phyloP scores from a whole-genome alignment of 1,284 basidiomycete species.

The Porodaedalea pini region DNA sequence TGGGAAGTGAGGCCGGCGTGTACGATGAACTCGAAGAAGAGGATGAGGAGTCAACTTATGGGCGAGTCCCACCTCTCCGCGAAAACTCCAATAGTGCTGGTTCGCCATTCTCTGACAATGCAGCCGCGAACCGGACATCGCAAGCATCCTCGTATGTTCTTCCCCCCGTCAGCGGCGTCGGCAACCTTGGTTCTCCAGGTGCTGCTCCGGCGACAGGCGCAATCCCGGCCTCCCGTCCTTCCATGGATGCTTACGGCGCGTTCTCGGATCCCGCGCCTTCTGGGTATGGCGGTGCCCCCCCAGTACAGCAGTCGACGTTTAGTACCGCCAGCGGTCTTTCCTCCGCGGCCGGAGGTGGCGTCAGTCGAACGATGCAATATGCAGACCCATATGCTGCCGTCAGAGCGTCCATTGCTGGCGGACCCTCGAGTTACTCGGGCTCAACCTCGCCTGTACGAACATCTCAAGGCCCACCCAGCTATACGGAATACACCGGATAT shows the following conservation, averaged over 20 bases:
- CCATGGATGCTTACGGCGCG: conserved; percentile 83
- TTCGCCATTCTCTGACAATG: conserved; percentile 50
- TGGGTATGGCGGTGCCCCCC: conserved; percentile 47
- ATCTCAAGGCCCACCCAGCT: conserved; percentile 10
- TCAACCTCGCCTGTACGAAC: conserved; percentile 9
- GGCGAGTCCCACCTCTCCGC: conserved; percentile 28
- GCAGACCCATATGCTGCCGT: conserved; percentile 79
- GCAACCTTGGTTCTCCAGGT: conserved; percentile 34
- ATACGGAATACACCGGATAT: conserved; percentile 20
- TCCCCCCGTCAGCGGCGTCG: conserved; percentile 29
- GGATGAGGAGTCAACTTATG: conserved; percentile 48
- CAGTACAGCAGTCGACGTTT: conserved; percentile 27
- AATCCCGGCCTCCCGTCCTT: conserved; percentile 47
- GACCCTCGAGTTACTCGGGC: conserved; percentile 1
- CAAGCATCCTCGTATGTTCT: conserved; percentile 29
- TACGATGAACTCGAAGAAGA: conserved; percentile 40
- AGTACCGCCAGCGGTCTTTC: conserved; percentile 25
- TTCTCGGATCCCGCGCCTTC: conserved; percentile 78
- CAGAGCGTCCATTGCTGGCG: conserved; percentile 46
- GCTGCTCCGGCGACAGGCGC: conserved; percentile 27
- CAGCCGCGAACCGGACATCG: conserved; percentile 42
- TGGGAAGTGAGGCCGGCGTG: conserved; percentile 38
- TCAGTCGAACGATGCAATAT: conserved; percentile 87
- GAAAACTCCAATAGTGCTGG: conserved; percentile 37
- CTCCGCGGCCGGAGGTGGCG: conserved; percentile 41